Evolutionary conservation across 129 eudicot species (phyloP).

Genomic region (Pittosporum tobira): DNA sequence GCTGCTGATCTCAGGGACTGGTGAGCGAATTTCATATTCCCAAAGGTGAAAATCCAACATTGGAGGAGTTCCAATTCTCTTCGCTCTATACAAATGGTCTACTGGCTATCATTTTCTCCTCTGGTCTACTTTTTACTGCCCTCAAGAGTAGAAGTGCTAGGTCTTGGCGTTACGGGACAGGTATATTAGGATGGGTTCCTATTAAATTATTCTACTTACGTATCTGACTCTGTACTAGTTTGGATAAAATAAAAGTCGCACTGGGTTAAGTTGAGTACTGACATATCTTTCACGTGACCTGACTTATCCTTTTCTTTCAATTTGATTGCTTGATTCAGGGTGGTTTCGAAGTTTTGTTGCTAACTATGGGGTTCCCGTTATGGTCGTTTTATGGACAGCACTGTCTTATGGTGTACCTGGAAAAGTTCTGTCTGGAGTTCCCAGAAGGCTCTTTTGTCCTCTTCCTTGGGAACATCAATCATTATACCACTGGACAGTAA

Average conservation of each 20-base stretch:
- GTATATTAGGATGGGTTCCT: slow-evolving; percentile 24
- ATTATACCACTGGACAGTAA: slow-evolving; percentile 66
- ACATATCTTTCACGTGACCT: slow-evolving; percentile 3
- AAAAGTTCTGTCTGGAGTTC: slow-evolving; percentile 56
- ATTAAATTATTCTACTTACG: not conserved
- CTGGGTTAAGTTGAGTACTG: too few relatives aligned
- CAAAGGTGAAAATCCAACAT: slow-evolving; percentile 27
- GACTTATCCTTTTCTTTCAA: not conserved
- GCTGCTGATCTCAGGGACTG: slow-evolving; percentile 43
- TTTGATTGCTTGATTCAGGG: slow-evolving; percentile 35
- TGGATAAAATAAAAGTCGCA: too few relatives aligned
- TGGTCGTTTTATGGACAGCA: slow-evolving; percentile 78
- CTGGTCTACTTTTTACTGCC: slow-evolving; percentile 60
- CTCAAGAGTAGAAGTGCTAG: slow-evolving; percentile 65
- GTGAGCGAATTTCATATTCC: slow-evolving; percentile 66
- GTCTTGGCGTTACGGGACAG: slow-evolving; percentile 82
- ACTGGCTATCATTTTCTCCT: slow-evolving; percentile 55
- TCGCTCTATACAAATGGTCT: slow-evolving; percentile 75
- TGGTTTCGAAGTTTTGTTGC: slow-evolving; percentile 70
- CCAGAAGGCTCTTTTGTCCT: slow-evolving; percentile 69
- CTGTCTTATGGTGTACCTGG: slow-evolving; percentile 63
- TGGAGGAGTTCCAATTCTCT: slow-evolving; percentile 39
- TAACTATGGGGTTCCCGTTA: slow-evolving; percentile 87
- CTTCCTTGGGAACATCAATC: slow-evolving; percentile 86
- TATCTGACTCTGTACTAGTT: too few relatives aligned